These are phyloP conservation scores for Ascoidea tarda DNA, from an alignment of 805 yeast genomes.

Conservation along the genomic window DNA sequence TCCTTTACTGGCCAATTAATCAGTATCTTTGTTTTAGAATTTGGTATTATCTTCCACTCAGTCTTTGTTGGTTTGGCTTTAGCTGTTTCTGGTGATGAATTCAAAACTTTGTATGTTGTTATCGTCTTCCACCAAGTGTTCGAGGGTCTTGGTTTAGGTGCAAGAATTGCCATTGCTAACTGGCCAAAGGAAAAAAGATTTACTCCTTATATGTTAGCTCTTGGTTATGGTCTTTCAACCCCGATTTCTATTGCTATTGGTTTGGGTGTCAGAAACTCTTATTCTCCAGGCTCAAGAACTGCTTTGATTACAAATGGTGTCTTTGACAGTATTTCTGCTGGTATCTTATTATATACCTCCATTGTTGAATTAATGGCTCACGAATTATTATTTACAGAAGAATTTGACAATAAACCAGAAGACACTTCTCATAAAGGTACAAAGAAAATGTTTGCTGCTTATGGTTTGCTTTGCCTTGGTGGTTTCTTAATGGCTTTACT, in stretches of 20 bases:
- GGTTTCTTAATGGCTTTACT: conserved; percentile 60
- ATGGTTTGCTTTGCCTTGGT: conserved; percentile 33
- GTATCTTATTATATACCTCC: conserved; percentile 59
- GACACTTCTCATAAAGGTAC: conserved; percentile 25
- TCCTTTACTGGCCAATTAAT: conserved; percentile 17
- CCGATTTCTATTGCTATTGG: conserved; percentile 68
- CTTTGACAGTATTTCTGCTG: conserved; percentile 58
- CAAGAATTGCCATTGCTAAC: conserved; percentile 45
- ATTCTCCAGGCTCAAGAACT: conserved; percentile 39
- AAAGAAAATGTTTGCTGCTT: conserved; percentile 27
- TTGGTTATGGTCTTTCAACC: conserved; percentile 43
- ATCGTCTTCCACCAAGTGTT: conserved; percentile 63
- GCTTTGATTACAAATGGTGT: conserved; percentile 48
- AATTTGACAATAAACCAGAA: conserved; percentile 38
- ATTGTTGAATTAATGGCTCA: conserved; percentile 64
- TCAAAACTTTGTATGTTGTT: conserved; percentile 48
- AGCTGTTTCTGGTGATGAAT: conserved; percentile 55
- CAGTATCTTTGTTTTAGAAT: conserved; percentile 46
- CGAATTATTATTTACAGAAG: conserved; percentile 50
- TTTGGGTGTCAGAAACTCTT: conserved; percentile 52
- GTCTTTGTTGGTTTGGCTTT: conserved; percentile 59
- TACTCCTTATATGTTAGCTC: conserved; percentile 35
- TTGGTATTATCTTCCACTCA: conserved; percentile 65
- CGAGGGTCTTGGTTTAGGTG: conserved; percentile 70
- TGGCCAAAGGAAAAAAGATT: conserved; percentile 31